Conservation (phyloP, 257 asterid species). For the Prunella vulgaris region DNA sequence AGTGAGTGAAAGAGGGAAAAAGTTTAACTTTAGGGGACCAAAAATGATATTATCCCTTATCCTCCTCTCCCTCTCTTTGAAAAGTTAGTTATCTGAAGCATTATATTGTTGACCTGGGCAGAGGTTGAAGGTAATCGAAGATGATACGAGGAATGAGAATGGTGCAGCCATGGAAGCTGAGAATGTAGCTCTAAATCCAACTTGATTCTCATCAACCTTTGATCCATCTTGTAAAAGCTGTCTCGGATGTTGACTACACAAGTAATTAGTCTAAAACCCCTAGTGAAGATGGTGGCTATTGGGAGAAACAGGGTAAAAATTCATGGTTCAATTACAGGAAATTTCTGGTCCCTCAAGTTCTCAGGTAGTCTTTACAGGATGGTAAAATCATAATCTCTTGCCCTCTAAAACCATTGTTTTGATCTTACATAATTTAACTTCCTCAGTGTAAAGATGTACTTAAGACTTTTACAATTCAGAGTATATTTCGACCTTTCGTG, state of each 20-base stretch:
- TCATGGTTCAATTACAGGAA: too few species aligned
- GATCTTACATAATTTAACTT: too few species aligned
- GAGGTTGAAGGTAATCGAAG: constrained; percentile 12
- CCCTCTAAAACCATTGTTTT: too few species aligned
- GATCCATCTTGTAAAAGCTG: background rate
- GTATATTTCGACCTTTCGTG: too few species aligned
- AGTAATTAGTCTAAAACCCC: background rate
- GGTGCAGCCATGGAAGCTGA: background rate
- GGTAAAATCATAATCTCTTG: too few species aligned
- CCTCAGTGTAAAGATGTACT: too few species aligned
- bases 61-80: background rate
- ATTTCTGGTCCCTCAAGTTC: too few species aligned
- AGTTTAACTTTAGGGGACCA: background rate
- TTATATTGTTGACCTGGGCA: background rate
- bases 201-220: background rate
- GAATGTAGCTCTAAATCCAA: background rate
- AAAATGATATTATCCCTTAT: too few species aligned
- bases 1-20: background rate
- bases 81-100: background rate
- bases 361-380: too few species aligned
- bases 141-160: background rate
- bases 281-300: background rate
- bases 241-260: background rate
- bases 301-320: too few species aligned
- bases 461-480: too few species aligned